phyloP scores from a whole-genome alignment of 1,139 yeast genomes.

The Saccharomyces pastorianus region DNA sequence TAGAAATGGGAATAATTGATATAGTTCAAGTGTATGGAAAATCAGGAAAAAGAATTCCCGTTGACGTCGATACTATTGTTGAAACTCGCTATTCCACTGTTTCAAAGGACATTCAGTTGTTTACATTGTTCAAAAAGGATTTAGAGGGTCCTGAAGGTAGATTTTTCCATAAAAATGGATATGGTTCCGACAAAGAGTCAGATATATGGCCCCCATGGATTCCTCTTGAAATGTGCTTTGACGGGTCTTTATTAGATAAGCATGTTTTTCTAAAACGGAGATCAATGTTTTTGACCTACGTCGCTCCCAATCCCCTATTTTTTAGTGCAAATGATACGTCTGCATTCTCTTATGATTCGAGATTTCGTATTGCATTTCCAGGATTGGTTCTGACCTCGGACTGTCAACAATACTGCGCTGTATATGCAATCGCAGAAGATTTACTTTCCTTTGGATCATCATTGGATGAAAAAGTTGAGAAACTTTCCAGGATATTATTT shows the following conservation, averaged over 20 bases:
- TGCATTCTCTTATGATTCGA: slow-evolving; percentile 23
- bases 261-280: slow-evolving; percentile 57
- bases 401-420: slow-evolving; percentile 62
- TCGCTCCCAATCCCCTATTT: slow-evolving; percentile 58
- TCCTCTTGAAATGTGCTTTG: slow-evolving; percentile 64
- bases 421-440: slow-evolving; percentile 57
- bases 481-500: slow-evolving; percentile 47
- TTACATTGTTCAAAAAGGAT: slow-evolving; percentile 48
- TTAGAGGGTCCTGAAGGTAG: slow-evolving; percentile 34
- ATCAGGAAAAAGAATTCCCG: slow-evolving; percentile 40
- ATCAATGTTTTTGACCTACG: slow-evolving; percentile 52
- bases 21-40: slow-evolving; percentile 28
- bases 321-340: slow-evolving; percentile 28
- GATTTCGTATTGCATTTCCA: slow-evolving; percentile 50
- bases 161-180: slow-evolving; percentile 35
- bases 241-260: slow-evolving; percentile 46
- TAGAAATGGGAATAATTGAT: slow-evolving; percentile 57
- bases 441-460: slow-evolving; percentile 55
- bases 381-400: slow-evolving; percentile 62
- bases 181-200: slow-evolving; percentile 33
- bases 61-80: slow-evolving; percentile 40
- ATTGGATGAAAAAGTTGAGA: slow-evolving; percentile 48
- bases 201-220: slow-evolving; percentile 74
- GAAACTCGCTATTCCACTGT: slow-evolving; percentile 67
- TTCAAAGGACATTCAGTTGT: slow-evolving; percentile 61